A percentile compares a stretch with the other conserved stretches of the same genome.
These are phyloP conservation scores for Auricularia sp. DNA, from an alignment of 768 basidiomycete species.

Conservation along the genomic window DNA sequence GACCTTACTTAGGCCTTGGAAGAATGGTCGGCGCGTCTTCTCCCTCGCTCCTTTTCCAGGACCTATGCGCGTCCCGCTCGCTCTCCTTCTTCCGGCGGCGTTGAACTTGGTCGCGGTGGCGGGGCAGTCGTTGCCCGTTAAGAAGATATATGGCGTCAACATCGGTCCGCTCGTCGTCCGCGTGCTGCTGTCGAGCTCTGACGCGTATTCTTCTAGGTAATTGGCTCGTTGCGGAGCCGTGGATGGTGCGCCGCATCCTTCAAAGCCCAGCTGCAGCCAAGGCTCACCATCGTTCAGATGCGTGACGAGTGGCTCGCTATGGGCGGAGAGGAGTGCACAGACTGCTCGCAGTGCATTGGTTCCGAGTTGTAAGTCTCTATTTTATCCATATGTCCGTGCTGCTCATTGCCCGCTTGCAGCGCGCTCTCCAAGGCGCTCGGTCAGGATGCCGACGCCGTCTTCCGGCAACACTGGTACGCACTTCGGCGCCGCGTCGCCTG, in stretches of 20 bases:
- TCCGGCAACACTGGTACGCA: constrained; percentile 58
- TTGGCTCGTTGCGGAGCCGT: constrained; percentile 70
- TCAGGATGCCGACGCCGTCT: constrained; percentile 42
- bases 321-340: constrained; percentile 55
- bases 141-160: constrained; percentile 63
- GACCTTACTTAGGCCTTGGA: no score
- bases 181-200: not conserved
- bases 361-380: constrained; percentile 52
- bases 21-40: no score
- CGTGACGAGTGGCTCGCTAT: constrained; percentile 57
- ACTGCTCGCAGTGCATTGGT: constrained; percentile 54
- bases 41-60: no score
- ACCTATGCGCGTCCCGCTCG: not conserved
- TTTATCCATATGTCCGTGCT: no score
- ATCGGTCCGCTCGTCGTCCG: constrained; percentile 37
- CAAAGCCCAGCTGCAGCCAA: not conserved
- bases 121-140: constrained; percentile 5
- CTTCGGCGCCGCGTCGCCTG: not conserved
- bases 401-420: constrained; percentile 24
- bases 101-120: not conserved
- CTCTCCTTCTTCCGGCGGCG: not conserved
- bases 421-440: constrained; percentile 53
- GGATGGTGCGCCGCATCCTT: constrained; percentile 52
- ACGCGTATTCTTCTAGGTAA: constrained; percentile 3
- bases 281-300: not conserved